Conservation (phyloP, 257 asterid genomes). For the Linaria vulgaris region DNA sequence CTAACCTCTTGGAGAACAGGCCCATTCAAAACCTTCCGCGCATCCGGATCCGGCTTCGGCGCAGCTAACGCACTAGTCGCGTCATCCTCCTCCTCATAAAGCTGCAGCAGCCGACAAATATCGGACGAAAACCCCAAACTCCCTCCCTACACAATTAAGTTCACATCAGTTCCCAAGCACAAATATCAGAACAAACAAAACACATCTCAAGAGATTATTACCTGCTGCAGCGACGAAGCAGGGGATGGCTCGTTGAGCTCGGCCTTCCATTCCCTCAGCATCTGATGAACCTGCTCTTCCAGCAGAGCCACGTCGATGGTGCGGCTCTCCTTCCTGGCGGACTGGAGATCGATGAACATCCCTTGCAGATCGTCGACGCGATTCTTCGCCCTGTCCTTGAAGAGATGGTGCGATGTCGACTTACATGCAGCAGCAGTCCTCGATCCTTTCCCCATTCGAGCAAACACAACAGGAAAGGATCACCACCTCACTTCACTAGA, state of each 20-base stretch:
- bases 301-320: conserved; percentile 68
- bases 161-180: background rate
- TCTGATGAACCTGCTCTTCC: conserved; percentile 96
- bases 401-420: conserved; percentile 84
- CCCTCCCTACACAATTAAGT: conserved; percentile 59
- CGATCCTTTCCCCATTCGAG: conserved; percentile 47
- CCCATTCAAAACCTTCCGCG: conserved; percentile 46
- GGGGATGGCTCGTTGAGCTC: conserved; percentile 96
- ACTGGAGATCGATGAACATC: conserved; percentile 79
- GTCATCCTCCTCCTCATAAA: conserved; percentile 95
- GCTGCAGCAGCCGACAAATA: conserved; percentile 74
- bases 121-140: conserved; percentile 80
- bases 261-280: conserved; percentile 96
- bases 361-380: conserved; percentile 98
- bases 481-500: conserved; percentile 4
- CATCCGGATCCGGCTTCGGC: conserved; percentile 80
- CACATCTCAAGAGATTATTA: conserved; percentile 25
- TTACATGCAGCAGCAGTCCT: conserved; percentile 69
- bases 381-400: conserved; percentile 91
- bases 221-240: conserved; percentile 93
- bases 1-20: conserved; percentile 62
- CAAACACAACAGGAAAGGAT: conserved; percentile 9
- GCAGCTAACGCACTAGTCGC: conserved; percentile 90
- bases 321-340: conserved; percentile 95
- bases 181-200: background rate